Conservation (phyloP, 1,139 yeast species). For the Pichia terricola region DNA sequence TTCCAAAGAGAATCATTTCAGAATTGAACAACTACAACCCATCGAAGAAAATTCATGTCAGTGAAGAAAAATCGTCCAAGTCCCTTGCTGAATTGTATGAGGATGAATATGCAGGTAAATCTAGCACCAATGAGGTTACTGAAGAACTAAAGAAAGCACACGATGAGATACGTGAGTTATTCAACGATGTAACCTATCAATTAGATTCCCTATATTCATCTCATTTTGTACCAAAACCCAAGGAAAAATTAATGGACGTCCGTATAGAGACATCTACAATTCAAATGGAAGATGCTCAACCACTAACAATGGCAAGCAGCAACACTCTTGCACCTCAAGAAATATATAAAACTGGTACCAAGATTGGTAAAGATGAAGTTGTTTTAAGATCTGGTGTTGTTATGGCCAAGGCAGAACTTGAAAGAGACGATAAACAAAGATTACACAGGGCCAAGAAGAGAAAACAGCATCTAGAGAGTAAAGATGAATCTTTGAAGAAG, state of each 20-base stretch:
- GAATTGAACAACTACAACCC: slow-evolving; percentile 53
- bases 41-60: slow-evolving; percentile 47
- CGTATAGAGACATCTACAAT: slow-evolving; percentile 73
- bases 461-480: slow-evolving; percentile 33
- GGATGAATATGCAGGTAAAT: slow-evolving; percentile 56
- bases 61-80: slow-evolving; percentile 76
- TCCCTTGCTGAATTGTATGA: slow-evolving; percentile 91
- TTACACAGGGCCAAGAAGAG: slow-evolving; percentile 82
- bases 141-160: slow-evolving; percentile 68
- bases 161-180: slow-evolving; percentile 64
- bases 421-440: slow-evolving; percentile 80
- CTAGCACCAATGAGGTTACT: slow-evolving; percentile 27
- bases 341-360: slow-evolving; percentile 55
- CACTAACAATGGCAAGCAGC: slow-evolving; percentile 66
- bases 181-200: slow-evolving; percentile 53
- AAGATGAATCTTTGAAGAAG: slow-evolving; percentile 22
- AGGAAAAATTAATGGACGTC: slow-evolving; percentile 68
- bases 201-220: slow-evolving; percentile 88
- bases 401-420: slow-evolving; percentile 73
- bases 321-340: slow-evolving; percentile 94
- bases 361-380: slow-evolving; percentile 49
- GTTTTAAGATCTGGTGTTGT: slow-evolving; percentile 73
- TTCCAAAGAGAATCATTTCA: slow-evolving; percentile 60
- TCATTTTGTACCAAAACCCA: slow-evolving; percentile 87
- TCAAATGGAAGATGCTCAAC: slow-evolving; percentile 94